Conservation (phyloP, 768 basidiomycete genomes). For the Ephemerocybe angulata region DNA sequence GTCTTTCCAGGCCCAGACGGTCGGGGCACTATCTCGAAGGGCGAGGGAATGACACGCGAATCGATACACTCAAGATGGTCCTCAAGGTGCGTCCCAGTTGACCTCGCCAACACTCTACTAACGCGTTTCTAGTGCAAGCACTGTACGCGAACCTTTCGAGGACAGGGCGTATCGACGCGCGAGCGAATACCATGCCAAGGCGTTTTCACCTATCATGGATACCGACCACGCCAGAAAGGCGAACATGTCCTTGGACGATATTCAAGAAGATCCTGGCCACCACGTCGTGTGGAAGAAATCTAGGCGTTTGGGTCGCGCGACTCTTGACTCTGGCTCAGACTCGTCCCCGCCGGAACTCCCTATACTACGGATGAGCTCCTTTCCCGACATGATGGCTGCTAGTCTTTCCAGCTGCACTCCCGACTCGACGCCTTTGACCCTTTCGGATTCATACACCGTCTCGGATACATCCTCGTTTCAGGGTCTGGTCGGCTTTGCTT, state of each 20-base stretch:
- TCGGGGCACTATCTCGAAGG: background rate
- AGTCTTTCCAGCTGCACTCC: conserved; percentile 4
- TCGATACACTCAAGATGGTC: conserved; percentile 2
- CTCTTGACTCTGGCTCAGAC: background rate
- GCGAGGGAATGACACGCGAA: background rate
- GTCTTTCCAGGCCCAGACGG: background rate
- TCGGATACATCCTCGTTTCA: conserved; percentile 35
- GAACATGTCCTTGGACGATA: background rate
- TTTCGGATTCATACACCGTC: conserved; percentile 26
- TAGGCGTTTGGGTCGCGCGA: background rate
- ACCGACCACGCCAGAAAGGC: background rate
- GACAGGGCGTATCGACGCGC: conserved; percentile 1
- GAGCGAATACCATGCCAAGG: background rate
- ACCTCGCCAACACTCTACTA: background rate
- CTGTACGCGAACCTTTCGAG: background rate
- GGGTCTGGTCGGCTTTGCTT: conserved; percentile 27
- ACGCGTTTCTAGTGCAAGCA: background rate
- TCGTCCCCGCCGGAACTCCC: background rate
- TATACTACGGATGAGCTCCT: background rate
- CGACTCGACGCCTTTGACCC: conserved; percentile 26
- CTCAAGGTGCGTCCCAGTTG: background rate
- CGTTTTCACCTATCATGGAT: background rate
- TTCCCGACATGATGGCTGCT: background rate
- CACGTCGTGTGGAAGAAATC: background rate
- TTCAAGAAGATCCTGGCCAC: background rate